Percentiles rank a stretch among this genome's conserved stretches.
Evolutionary conservation across 371 early-diverging fungal genomes (phyloP).

Genomic region (Mortierella sp.): DNA sequence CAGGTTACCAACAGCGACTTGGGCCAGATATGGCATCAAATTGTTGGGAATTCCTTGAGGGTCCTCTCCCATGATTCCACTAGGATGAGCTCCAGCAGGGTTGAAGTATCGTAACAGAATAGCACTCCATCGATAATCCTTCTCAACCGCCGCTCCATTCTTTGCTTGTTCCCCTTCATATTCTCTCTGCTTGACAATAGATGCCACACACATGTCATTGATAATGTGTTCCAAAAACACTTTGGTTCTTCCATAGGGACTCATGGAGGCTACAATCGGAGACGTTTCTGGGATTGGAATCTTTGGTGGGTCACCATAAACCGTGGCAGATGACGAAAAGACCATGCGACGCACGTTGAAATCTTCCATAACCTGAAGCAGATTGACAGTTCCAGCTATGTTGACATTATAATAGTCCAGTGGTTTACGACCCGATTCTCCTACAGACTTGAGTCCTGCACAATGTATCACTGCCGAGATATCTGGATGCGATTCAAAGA

Average conservation of each 20-base stretch:
- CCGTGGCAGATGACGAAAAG: slow-evolving; percentile 82
- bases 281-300: slow-evolving; percentile 60
- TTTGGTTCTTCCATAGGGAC: slow-evolving; percentile 91
- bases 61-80: slow-evolving; percentile 90
- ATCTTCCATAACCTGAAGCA: slow-evolving; percentile 70
- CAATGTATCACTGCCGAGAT: slow-evolving; percentile 77
- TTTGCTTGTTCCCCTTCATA: slow-evolving; percentile 29
- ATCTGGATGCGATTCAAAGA: slow-evolving; percentile 71
- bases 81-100: slow-evolving; percentile 91
- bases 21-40: slow-evolving; percentile 88
- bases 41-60: slow-evolving; percentile 87
- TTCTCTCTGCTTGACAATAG: slow-evolving; percentile 32
- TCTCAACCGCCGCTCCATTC: slow-evolving; percentile 12
- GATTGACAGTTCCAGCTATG: slow-evolving; percentile 70
- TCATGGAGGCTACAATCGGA: slow-evolving; percentile 68
- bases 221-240: slow-evolving; percentile 86
- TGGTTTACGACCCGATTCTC: slow-evolving; percentile 75
- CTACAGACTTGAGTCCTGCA: slow-evolving; percentile 82
- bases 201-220: slow-evolving; percentile 74
- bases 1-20: slow-evolving; percentile 84
- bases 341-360: slow-evolving; percentile 68
- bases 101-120: slow-evolving; percentile 91
- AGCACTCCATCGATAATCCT: slow-evolving; percentile 71
- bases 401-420: slow-evolving; percentile 79
- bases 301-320: slow-evolving; percentile 63